Conservation (phyloP, 495 filamentous ascomycete species). For the Neurospora africana region DNA sequence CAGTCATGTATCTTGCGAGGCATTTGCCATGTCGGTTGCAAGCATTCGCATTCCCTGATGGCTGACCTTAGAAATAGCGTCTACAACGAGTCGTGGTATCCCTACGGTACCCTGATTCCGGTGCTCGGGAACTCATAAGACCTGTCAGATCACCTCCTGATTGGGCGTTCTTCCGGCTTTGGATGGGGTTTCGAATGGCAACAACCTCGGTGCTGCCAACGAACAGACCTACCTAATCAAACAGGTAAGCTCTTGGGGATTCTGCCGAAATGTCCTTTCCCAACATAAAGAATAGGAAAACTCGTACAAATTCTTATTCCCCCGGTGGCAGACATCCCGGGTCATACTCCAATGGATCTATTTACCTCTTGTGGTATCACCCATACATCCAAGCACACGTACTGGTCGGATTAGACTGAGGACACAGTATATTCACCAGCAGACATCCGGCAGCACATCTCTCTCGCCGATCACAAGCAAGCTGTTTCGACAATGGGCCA, state of each 20-base stretch:
- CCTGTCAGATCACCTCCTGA: neutral
- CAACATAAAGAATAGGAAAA: neutral
- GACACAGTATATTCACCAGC: neutral
- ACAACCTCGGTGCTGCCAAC: neutral
- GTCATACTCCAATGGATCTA: neutral
- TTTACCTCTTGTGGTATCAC: neutral
- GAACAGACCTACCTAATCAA: neutral
- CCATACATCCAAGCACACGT: neutral
- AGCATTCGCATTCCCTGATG: neutral
- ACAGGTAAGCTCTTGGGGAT: neutral
- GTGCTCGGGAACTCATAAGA: neutral
- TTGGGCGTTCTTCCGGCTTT: neutral
- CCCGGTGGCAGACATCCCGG: neutral
- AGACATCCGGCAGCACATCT: neutral
- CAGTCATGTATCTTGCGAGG: neutral
- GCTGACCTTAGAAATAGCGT: neutral
- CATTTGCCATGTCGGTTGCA: neutral
- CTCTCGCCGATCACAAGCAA: neutral
- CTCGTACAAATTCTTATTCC: neutral
- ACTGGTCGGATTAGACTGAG: neutral
- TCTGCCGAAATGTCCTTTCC: neutral
- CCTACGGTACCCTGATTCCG: neutral
- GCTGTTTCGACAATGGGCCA: neutral
- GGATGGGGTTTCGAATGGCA: neutral
- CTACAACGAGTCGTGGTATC: neutral